These are phyloP conservation scores for Rosa rugosa DNA, from an alignment of 306 rosid species.

Conservation along the genomic window DNA sequence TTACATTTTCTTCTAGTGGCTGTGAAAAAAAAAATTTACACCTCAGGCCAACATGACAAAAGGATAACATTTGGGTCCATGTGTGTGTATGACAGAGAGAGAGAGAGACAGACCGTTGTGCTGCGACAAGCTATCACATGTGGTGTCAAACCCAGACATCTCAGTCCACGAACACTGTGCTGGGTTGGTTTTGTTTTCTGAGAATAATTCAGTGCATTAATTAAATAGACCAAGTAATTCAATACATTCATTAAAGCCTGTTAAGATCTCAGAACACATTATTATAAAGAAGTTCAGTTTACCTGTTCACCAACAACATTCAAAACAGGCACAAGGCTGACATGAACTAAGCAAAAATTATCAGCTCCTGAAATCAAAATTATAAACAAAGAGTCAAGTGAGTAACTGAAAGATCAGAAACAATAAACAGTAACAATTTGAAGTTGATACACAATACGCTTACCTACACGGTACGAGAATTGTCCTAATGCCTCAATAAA, in stretches of 20 bases:
- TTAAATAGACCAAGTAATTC: slow-evolving; percentile 1
- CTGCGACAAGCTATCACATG: slow-evolving; percentile 55
- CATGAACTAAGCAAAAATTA: slow-evolving; percentile 51
- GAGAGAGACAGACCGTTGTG: slow-evolving; percentile 36
- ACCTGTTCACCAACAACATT: slow-evolving; percentile 58
- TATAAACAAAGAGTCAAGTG: neutral
- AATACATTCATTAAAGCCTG: neutral
- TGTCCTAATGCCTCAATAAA: slow-evolving; percentile 57
- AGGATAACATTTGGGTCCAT: neutral
- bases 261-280: neutral
- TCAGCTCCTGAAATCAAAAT: slow-evolving; percentile 34
- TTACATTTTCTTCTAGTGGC: slow-evolving; percentile 79
- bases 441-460: slow-evolving; percentile 15
- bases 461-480: slow-evolving; percentile 52
- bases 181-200: slow-evolving; percentile 62
- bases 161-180: slow-evolving; percentile 51
- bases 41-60: slow-evolving; percentile 22
- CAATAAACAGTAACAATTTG: neutral
- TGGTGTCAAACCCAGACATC: slow-evolving; percentile 48
- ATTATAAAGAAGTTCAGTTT: neutral
- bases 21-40: slow-evolving; percentile 28
- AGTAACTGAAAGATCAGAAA: neutral
- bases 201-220: slow-evolving; percentile 24
- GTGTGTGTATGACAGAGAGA: slow-evolving; percentile 1
- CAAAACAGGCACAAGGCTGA: slow-evolving; percentile 55